Percentiles rank a stretch among this genome's conserved stretches.
Conservation (phyloP, 371 early-diverging fungal species). For the Mucor lusitanicus region DNA sequence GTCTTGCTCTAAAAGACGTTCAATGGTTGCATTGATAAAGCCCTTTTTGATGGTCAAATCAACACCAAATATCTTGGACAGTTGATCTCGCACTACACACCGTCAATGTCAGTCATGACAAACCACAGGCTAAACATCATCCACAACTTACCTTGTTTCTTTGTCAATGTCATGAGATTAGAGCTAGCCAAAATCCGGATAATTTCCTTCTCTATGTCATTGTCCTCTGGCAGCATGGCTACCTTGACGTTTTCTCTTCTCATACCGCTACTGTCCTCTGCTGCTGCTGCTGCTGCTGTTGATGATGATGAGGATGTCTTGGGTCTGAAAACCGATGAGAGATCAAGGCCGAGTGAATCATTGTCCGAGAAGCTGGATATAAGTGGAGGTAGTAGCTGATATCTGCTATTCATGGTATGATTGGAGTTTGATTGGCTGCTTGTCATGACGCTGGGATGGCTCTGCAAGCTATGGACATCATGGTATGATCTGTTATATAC, state of each 20-base stretch:
- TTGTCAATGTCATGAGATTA: slow-evolving; percentile 80
- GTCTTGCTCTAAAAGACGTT: slow-evolving; percentile 51
- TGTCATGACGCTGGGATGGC: slow-evolving; percentile 2
- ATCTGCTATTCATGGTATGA: background rate
- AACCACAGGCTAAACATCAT: background rate
- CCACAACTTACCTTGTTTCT: slow-evolving; percentile 66
- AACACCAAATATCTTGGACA: slow-evolving; percentile 75
- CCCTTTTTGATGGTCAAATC: slow-evolving; percentile 83
- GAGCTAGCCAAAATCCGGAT: slow-evolving; percentile 73
- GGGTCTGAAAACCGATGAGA: slow-evolving; percentile 27
- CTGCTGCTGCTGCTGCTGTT: background rate
- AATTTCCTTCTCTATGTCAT: slow-evolving; percentile 82
- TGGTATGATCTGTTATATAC: background rate
- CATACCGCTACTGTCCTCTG: background rate
- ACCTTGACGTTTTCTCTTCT: slow-evolving; percentile 22
- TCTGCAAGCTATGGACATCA: slow-evolving; percentile 9
- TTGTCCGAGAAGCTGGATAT: slow-evolving; percentile 14
- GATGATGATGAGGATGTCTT: background rate
- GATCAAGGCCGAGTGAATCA: slow-evolving; percentile 18
- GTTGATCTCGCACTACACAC: slow-evolving; percentile 75
- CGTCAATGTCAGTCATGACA: background rate
- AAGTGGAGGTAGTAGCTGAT: slow-evolving; percentile 8
- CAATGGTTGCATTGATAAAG: slow-evolving; percentile 86
- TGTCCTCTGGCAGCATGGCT: slow-evolving; percentile 77
- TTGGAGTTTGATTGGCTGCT: background rate